These are phyloP conservation scores for Suhomyces taliae DNA, from an alignment of 1,139 yeast genomes.

Conservation along the genomic window DNA sequence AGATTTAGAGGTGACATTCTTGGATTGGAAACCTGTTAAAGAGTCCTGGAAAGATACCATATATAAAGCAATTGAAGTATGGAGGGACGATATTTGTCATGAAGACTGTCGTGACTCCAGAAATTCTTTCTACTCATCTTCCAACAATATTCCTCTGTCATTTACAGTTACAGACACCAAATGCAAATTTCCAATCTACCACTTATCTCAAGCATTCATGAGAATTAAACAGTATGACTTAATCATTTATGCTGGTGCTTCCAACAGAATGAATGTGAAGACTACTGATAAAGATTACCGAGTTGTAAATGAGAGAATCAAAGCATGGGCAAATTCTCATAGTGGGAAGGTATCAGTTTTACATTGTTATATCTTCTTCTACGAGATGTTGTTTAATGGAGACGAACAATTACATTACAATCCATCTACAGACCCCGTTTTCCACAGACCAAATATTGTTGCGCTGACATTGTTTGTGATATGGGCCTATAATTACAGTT, in stretches of 20 bases:
- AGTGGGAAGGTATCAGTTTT: slow-evolving; percentile 9
- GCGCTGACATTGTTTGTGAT: slow-evolving; percentile 52
- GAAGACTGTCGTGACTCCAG: slow-evolving; percentile 29
- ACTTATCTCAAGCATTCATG: slow-evolving; percentile 13
- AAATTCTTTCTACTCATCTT: slow-evolving; percentile 16
- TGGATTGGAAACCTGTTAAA: slow-evolving; percentile 29
- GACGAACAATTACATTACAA: slow-evolving; percentile 34
- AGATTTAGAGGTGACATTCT: slow-evolving; percentile 51
- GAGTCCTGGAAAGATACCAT: slow-evolving; percentile 65
- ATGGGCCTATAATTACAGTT: slow-evolving; percentile 56
- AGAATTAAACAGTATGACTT: slow-evolving; percentile 13
- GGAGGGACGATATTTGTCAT: slow-evolving; percentile 42
- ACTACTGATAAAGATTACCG: slow-evolving; percentile 8
- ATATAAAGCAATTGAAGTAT: slow-evolving; percentile 60
- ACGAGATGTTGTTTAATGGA: slow-evolving; percentile 17
- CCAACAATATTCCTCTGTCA: slow-evolving; percentile 18
- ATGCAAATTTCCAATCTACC: slow-evolving; percentile 41
- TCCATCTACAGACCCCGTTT: slow-evolving; percentile 51
- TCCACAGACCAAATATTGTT: slow-evolving; percentile 56
- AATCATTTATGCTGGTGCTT: slow-evolving; percentile 13
- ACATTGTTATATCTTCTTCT: slow-evolving; percentile 12
- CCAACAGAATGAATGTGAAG: slow-evolving; percentile 13
- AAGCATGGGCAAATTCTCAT: slow-evolving; percentile 8
- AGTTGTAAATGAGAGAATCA: slow-evolving; percentile 8
- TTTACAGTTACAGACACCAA: slow-evolving; percentile 29